These are phyloP conservation scores for Cutaneotrichosporon sp. DNA, from an alignment of 1,284 basidiomycete genomes.

Conservation along the genomic window DNA sequence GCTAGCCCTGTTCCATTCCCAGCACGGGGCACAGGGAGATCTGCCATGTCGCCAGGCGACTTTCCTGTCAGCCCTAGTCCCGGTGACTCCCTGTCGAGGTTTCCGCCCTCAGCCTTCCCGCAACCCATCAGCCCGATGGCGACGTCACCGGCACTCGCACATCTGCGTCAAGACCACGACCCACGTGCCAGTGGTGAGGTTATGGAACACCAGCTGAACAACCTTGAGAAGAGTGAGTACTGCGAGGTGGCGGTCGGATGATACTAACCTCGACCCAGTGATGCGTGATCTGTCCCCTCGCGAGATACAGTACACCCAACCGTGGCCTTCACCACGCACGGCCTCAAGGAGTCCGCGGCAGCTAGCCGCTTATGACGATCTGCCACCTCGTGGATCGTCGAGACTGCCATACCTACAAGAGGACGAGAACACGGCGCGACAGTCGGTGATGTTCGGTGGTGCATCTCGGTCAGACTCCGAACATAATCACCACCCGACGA, in stretches of 20 bases:
- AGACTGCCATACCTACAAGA: conserved; percentile 15
- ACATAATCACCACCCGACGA: background rate
- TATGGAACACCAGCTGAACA: conserved; percentile 46
- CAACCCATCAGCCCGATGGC: background rate
- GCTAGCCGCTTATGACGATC: background rate
- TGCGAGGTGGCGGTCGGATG: background rate
- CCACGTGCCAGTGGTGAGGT: conserved; percentile 44
- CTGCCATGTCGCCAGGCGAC: background rate
- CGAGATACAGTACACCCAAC: conserved; percentile 34
- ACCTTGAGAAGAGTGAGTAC: conserved; percentile 35
- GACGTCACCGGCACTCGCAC: background rate
- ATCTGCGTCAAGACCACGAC: conserved; percentile 14
- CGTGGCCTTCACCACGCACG: background rate
- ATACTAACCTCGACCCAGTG: too few relatives aligned
- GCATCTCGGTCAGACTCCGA: background rate
- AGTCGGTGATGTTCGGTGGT: too few relatives aligned
- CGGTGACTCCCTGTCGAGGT: background rate
- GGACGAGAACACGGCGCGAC: background rate
- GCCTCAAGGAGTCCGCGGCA: conserved; percentile 1
- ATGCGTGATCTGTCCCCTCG: conserved; percentile 44
- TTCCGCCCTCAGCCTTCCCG: background rate
- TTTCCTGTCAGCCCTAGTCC: background rate
- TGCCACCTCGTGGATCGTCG: conserved; percentile 9
- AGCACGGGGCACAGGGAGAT: background rate
- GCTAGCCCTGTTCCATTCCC: conserved; percentile 30